Evolutionary conservation across 116 monocot species (phyloP), one percentile per base, ranked within the genome.

Genomic region (Posidonia oceanica): DNA sequence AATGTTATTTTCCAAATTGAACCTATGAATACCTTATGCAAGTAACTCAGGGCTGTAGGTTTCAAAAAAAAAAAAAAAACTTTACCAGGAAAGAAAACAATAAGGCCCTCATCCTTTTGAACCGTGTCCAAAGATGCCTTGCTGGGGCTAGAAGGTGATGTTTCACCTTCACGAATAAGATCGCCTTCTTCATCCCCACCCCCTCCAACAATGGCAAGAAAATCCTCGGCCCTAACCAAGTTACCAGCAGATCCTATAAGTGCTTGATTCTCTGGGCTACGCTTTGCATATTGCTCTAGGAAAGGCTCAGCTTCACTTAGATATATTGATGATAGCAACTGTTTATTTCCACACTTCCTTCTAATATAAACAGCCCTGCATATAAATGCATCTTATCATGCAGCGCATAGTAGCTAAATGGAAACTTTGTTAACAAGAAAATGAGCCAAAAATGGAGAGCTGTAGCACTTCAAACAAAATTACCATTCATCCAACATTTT

Each of bases 401-500:
- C 21, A n/a, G 15, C 14, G 7, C n/a, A 39, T 3, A 41, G 8
- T 41, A 41, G 40, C 39, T 39, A 72, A 52, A 59, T 7, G 54
- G 7, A 80, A 14, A 48, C 48, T 48, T 48, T 48, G 48, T 12
- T 10, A 48, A 48, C 7, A 48, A 48, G 48, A 48, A 48, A 48
- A 71, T 58, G 4, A 40, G 7, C 23, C 52, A 68, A 14, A 44
- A 29, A 16, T 52, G 51, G 21, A 18, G 59, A 58, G 58, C 18
- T 58, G 58, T 3, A 58, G 14, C 1, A 67, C 21, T 18, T 52
- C 8, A 48, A 7, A 61, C 59, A 58, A 37, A 59, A 59, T 60
- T 88, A 99, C 99, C 99, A 99, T 81, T 99, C 90, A 67, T 99
- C 99, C 72, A 99, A 70, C 93, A 99, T 86, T 84, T 85, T 86